Base-by-base conservation (phyloP, 441 rosid genomes). In the Aleurites moluccanus region DNA sequence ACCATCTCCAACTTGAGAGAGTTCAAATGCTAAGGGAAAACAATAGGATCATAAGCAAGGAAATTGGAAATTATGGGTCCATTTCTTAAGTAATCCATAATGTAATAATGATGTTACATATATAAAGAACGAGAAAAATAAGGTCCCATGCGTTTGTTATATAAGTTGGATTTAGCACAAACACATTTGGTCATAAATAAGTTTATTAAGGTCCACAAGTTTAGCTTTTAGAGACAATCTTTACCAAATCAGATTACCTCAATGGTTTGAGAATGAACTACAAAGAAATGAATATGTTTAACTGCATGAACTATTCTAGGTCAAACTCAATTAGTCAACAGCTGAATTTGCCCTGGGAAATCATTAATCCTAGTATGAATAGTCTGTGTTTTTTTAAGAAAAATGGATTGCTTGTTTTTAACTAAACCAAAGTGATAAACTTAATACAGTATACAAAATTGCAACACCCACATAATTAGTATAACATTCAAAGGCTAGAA, bases 101-200 rank as follows among this genome's bases (percentile, higher is more conserved):
- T 40, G 61, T 50, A n/a, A n/a, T n/a, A n/a, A n/a, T n/a, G n/a
- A n/a, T n/a, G n/a, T n/a, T n/a, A n/a, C n/a, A n/a, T n/a, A 11
- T 10, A 33, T 13, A 18, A n/a, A 28, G n/a, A 27, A n/a, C n/a
- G 16, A 74, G 59, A 21, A 25, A 40, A 40, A 16, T 64, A 15
- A 49, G 76, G 76, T 73, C 76, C 76, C 70, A 64, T 52, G 38
- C 38, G 38, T 15, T 53, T 14, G 49, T 42, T 44, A 38, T 38
- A 25, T 3, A 27, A 27, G 6, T 25, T 47, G 56, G 35, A 21
- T 28, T 25, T 44, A 42, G 16, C 50, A 40, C 50, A 64, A n/a
- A 64, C 27, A 21, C 15, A 66, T 11, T 23, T 16, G 25, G n/a
- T 66, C 55, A 66, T 33, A 66, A 21, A 66, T 21, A 6, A 33